Conservation (phyloP, 73 alveolate genomes). For the Blepharisma japonicum region DNA sequence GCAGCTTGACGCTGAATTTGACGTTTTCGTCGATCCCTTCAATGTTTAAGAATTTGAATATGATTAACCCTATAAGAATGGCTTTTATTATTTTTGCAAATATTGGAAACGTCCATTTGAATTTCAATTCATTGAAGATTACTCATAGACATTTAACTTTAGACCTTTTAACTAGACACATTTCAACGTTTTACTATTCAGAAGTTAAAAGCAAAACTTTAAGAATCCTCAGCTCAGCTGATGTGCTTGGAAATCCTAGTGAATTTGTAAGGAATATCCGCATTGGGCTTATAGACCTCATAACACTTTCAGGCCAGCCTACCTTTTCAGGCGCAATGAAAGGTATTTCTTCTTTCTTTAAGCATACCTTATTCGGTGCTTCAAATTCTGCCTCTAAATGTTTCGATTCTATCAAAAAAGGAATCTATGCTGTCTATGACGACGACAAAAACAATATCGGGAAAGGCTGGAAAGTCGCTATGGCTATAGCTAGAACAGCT, state of each 20-base stretch:
- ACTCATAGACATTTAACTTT: constrained; percentile 1
- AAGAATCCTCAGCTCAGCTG: not conserved
- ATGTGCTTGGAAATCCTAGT: constrained; percentile 12
- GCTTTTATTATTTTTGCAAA: not conserved
- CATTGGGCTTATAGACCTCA: constrained; percentile 6
- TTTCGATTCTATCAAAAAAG: constrained; percentile 21
- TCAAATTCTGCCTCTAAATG: not conserved
- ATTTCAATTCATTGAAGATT: not conserved
- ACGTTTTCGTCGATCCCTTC: constrained; percentile 17
- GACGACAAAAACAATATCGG: not conserved
- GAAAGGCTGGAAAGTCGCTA: not conserved
- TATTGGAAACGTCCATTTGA: constrained; percentile 6
- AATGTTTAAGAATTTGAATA: not conserved
- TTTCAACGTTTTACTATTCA: not conserved
- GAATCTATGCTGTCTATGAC: not conserved
- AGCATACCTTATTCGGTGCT: constrained; percentile 20
- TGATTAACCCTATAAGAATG: not conserved
- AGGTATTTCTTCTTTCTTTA: not conserved
- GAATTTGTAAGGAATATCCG: not conserved
- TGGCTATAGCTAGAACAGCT: not conserved
- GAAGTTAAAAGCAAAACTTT: constrained; percentile 14
- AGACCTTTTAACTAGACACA: not conserved
- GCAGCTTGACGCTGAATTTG: not conserved
- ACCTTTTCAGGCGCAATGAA: not conserved
- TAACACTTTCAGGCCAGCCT: constrained; percentile 8